Evolutionary conservation across 2,329 filamentous ascomycete species (phyloP), one percentile per base, ranked within the genome.

Genomic region (Pyricularia grisea): DNA sequence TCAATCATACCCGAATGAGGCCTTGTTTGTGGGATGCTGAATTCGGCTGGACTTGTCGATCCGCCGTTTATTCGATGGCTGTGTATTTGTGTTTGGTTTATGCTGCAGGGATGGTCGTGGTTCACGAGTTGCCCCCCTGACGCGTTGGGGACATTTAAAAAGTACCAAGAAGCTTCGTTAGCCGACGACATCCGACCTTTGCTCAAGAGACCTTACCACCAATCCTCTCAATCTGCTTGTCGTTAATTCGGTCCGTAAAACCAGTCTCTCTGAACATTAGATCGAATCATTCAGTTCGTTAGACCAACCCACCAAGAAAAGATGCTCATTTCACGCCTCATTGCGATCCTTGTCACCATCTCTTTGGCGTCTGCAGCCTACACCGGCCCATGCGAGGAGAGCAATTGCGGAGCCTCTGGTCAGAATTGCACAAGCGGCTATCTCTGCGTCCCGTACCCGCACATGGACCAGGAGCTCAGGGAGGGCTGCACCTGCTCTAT

Each of bases 401-500:
- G 10, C 1, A 68, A 68, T 30, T 68, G 67, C 58, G 67, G 67
- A 30, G 10, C 23, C 20, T 25, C 5, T 2, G 58, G 31, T n/a
- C n/a, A 27, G n/a, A 31, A 68, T 23, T 68, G 67, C 58, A n/a
- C 9, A 14, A 17, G n/a, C 14, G 58, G 67, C 31, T 63, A 64
- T n/a, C 31, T 64, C 14, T 68, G 67, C 30, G 67, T 68, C 30
- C 58, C 67, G 9, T 68, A 42, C 58, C 67, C 67, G 17, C 4
- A 23, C 67, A 28, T 25, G 27, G 67, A 68, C 31, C 23, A 12
- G n/a, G 67, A 30, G 14, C 55, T 42, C 2, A 61, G 67, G n/a
- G 3, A 64, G 58, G 67, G 67, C 67, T 68, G 67, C 67, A 64
- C 58, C 30, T 68, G 67, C 67, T 68, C 67, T 11, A 5, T 25